phyloP scores from a whole-genome alignment of 1,284 basidiomycete species.

The Coriolopsis trogii region DNA sequence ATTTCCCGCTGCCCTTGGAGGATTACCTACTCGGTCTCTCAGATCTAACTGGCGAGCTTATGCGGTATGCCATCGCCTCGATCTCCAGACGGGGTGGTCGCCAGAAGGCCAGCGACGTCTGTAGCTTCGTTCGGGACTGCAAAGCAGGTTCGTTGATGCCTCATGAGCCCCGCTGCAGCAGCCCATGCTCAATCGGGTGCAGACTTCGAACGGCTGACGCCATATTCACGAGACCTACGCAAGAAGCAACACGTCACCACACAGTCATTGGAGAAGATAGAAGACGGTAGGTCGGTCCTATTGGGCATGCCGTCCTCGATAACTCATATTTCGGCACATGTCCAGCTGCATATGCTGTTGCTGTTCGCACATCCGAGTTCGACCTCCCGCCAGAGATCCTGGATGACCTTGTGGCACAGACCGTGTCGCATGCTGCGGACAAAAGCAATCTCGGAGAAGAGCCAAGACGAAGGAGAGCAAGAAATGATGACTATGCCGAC shows the following conservation, averaged over 20 bases:
- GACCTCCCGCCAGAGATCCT: constrained; percentile 66
- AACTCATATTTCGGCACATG: not conserved
- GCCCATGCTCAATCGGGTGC: not conserved
- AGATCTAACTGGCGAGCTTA: constrained; percentile 96
- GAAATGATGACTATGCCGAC: constrained; percentile 8
- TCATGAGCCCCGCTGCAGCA: not conserved
- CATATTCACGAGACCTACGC: constrained; percentile 70
- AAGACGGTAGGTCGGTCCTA: constrained; percentile 74
- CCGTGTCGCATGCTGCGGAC: constrained; percentile 33
- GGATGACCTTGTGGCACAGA: constrained; percentile 63
- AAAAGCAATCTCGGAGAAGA: constrained; percentile 13
- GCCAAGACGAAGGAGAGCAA: constrained; percentile 10
- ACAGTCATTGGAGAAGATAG: constrained; percentile 91
- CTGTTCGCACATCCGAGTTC: constrained; percentile 71
- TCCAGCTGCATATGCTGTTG: constrained; percentile 74
- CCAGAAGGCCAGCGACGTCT: constrained; percentile 69
- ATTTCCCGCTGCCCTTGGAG: constrained; percentile 68
- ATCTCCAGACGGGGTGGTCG: constrained; percentile 74
- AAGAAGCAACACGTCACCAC: constrained; percentile 90
- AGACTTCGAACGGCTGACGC: constrained; percentile 80
- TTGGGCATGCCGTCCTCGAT: not conserved
- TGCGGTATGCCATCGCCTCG: constrained; percentile 89
- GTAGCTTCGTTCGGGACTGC: constrained; percentile 79
- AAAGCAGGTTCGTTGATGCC: constrained; percentile 64
- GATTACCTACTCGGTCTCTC: constrained; percentile 94